Conservation (phyloP, 345 rosid species). For the Barbarea vulgaris region DNA sequence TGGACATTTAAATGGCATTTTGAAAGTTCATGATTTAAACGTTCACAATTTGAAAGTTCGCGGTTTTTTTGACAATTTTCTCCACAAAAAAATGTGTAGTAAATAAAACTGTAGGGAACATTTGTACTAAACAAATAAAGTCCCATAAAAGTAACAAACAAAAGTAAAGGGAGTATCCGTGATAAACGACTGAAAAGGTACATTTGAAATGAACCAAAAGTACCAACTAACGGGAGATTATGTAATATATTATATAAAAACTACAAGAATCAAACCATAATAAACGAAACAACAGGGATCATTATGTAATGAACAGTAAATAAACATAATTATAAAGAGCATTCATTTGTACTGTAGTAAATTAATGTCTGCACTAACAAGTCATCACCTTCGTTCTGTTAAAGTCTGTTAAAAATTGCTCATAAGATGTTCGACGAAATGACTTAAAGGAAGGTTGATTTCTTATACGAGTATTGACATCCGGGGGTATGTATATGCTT, state of each 20-base stretch:
- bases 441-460: constrained; percentile 15
- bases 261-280: not conserved
- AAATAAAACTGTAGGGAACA: not conserved
- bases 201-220: not conserved
- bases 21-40: too few species aligned
- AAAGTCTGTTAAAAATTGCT: not conserved
- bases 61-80: too few species aligned
- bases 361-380: not conserved
- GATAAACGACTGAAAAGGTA: not conserved
- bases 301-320: not conserved
- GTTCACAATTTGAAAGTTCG: too few species aligned
- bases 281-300: not conserved
- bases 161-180: not conserved
- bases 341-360: too few species aligned
- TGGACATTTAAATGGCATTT: too few species aligned
- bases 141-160: too few species aligned
- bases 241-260: not conserved
- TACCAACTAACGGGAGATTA: not conserved
- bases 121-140: too few species aligned
- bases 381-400: not conserved
- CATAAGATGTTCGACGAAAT: constrained; percentile 42
- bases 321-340: not conserved
- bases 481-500: constrained; percentile 6
- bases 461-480: constrained; percentile 22
- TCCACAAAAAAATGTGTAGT: too few species aligned